Conservation (phyloP, 768 basidiomycete genomes). For the Leucocoprinus birnbaumii region DNA sequence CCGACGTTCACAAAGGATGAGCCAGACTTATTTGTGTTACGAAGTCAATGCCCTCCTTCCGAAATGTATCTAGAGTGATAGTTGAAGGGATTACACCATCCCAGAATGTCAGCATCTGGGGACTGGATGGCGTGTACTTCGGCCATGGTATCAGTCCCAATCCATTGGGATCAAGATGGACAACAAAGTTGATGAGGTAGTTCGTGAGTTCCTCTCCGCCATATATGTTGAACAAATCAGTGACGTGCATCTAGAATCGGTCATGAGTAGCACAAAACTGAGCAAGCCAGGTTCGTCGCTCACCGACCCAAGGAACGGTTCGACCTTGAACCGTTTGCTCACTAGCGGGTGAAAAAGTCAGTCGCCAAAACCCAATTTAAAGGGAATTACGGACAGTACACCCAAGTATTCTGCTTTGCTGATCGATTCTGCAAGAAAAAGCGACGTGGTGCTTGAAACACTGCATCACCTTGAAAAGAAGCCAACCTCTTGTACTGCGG, state of each 20-base stretch:
- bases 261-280: background rate
- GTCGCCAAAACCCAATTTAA: conserved; percentile 4
- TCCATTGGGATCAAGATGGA: conserved; percentile 41
- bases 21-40: conserved; percentile 30
- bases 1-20: conserved; percentile 20
- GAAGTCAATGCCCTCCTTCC: conserved; percentile 33
- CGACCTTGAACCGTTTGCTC: conserved; percentile 36
- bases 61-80: conserved; percentile 41
- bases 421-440: conserved; percentile 41
- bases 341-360: conserved; percentile 22
- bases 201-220: conserved; percentile 28
- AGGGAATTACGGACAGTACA: conserved; percentile 32
- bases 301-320: conserved; percentile 41
- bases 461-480: conserved; percentile 45
- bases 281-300: conserved; percentile 12
- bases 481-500: conserved; percentile 52
- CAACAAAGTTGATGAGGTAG: conserved; percentile 42
- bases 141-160: conserved; percentile 39
- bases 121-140: conserved; percentile 30
- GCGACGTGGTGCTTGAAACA: conserved; percentile 49
- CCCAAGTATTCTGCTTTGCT: conserved; percentile 40
- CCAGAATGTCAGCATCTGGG: conserved; percentile 37
- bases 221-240: conserved; percentile 34
- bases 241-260: conserved; percentile 34
- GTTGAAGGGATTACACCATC: conserved; percentile 29